These are phyloP conservation scores for Aspergillus ochraceoroseus DNA, from an alignment of 2,329 filamentous ascomycete species.

Conservation along the genomic window DNA sequence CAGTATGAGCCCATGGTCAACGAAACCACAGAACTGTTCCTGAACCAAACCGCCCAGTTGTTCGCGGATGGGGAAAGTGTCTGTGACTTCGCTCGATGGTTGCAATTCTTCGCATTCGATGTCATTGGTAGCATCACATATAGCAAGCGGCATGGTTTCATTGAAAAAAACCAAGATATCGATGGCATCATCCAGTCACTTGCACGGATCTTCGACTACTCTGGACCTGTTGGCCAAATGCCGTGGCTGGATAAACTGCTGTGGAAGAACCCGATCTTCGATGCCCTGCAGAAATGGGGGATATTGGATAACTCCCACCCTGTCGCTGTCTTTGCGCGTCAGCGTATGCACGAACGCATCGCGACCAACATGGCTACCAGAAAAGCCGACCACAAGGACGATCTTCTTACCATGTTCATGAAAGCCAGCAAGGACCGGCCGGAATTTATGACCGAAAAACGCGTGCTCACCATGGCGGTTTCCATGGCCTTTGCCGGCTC, in stretches of 20 bases:
- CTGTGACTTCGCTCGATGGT: constrained; percentile 48
- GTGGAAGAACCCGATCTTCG: constrained; percentile 65
- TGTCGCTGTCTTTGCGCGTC: constrained; percentile 21
- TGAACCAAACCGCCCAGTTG: constrained; percentile 10
- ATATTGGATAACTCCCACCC: constrained; percentile 23
- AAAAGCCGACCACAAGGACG: constrained; percentile 13
- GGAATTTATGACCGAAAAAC: constrained; percentile 28
- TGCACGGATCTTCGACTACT: constrained; percentile 12
- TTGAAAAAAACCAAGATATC: constrained; percentile 70
- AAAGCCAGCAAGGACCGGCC: constrained; percentile 24
- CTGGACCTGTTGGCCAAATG: constrained; percentile 59
- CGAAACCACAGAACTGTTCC: constrained; percentile 13
- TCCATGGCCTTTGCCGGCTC: constrained; percentile 59
- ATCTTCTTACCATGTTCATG: constrained; percentile 28
- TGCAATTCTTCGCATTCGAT: constrained; percentile 78
- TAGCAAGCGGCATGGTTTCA: constrained; percentile 68
- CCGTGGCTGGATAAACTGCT: constrained; percentile 65
- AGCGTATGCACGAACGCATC: constrained; percentile 24
- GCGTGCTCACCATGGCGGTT: constrained; percentile 29
- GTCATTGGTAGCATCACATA: constrained; percentile 78
- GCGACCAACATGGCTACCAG: constrained; percentile 7
- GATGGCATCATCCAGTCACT: constrained; percentile 15
- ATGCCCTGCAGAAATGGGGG: constrained; percentile 24
- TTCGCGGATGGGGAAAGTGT: neutral
- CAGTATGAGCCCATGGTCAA: constrained; percentile 18